These are phyloP conservation scores for Zasmidium angulare DNA, from an alignment of 2,329 filamentous ascomycete genomes.

Conservation along the genomic window DNA sequence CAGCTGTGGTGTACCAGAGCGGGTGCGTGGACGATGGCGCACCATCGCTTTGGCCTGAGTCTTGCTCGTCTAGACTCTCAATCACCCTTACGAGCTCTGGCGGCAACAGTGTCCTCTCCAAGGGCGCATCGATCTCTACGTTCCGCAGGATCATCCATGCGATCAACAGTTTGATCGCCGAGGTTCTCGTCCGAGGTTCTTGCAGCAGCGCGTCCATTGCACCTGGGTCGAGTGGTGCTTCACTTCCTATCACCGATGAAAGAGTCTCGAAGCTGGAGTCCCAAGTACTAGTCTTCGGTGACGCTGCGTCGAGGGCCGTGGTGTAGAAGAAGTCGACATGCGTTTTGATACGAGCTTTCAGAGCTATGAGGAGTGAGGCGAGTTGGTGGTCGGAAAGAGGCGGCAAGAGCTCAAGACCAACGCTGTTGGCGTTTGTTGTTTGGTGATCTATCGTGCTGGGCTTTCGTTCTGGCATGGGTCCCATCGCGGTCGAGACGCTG, in stretches of 20 bases:
- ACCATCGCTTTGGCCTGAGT: not conserved
- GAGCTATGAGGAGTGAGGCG: not conserved
- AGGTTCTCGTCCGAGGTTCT: constrained; percentile 10
- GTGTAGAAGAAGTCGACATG: constrained; percentile 1
- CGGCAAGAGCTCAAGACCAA: not conserved
- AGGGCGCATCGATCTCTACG: constrained; percentile 7
- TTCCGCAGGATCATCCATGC: constrained; percentile 19
- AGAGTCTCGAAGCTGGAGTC: not conserved
- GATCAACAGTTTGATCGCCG: constrained; percentile 15
- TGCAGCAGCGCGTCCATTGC: constrained; percentile 12
- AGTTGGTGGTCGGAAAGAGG: constrained; percentile 1
- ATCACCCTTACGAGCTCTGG: constrained; percentile 16
- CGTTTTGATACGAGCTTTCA: not conserved
- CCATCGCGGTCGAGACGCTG: not conserved
- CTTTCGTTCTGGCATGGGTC: not conserved
- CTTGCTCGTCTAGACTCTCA: constrained; percentile 9
- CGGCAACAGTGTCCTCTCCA: constrained; percentile 15
- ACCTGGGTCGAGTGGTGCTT: constrained; percentile 8
- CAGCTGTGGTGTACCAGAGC: constrained; percentile 4
- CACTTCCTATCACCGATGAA: constrained; percentile 4
- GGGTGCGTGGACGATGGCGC: not conserved
- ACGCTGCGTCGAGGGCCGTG: not conserved
- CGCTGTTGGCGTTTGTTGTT: not conserved
- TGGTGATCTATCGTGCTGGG: not conserved
- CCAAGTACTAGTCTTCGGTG: not conserved